phyloP scores from a whole-genome alignment of 2,329 filamentous ascomycete species.

The Microdochium trichocladiopsis region DNA sequence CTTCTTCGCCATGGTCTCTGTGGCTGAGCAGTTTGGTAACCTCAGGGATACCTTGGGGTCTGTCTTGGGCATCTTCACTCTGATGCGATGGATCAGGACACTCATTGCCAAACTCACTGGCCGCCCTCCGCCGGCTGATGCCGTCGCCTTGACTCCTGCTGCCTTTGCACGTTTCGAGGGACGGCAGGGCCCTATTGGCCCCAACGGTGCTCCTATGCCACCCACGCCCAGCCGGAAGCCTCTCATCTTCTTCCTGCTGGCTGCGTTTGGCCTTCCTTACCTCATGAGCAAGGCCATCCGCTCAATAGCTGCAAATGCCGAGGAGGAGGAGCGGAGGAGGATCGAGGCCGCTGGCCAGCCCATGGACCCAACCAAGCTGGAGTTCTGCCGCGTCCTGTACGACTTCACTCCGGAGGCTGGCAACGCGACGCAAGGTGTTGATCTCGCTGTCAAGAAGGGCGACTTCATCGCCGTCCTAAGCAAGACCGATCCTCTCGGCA shows the following conservation, averaged over 20 bases:
- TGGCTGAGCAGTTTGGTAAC: conserved; percentile 94
- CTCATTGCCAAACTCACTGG: conserved; percentile 89
- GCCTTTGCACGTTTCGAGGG: conserved; percentile 88
- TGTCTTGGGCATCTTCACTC: conserved; percentile 87
- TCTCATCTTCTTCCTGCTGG: conserved; percentile 89
- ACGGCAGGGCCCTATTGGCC: conserved; percentile 37
- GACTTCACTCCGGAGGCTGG: conserved; percentile 81
- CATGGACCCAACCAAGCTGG: conserved; percentile 82
- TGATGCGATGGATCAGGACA: conserved; percentile 92
- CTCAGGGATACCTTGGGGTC: conserved; percentile 89
- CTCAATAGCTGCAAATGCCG: conserved; percentile 73
- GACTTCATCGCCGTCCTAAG: conserved; percentile 90
- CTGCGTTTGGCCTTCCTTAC: conserved; percentile 92
- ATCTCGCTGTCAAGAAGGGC: conserved; percentile 87
- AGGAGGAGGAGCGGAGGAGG: conserved; percentile 68
- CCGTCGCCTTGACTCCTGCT: conserved; percentile 78
- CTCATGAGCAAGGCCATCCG: conserved; percentile 95
- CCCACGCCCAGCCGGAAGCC: conserved; percentile 86
- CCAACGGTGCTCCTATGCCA: conserved; percentile 57
- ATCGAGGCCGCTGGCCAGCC: conserved; percentile 47
- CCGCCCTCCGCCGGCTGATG: conserved; percentile 80
- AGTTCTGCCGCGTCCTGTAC: conserved; percentile 92
- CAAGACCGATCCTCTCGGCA: conserved; percentile 87
- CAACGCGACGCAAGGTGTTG: conserved; percentile 60
- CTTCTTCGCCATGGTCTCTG: conserved; percentile 98